Conservation (phyloP, 306 rosid species). For the Geum urbanum region DNA sequence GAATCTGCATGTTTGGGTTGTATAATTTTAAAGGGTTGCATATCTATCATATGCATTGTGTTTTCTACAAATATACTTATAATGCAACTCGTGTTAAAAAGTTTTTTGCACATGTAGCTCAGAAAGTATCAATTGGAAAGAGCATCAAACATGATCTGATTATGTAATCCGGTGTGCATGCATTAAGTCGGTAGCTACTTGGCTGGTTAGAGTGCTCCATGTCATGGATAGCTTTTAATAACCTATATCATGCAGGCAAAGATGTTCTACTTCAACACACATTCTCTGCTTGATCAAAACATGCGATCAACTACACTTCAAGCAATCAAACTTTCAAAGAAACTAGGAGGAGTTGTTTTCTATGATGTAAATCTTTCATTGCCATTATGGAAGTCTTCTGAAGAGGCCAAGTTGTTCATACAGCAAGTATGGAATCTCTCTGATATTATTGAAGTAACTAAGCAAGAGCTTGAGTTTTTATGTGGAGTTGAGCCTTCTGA, state of each 20-base stretch:
- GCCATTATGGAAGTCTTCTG: slow-evolving; percentile 80
- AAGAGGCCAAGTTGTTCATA: slow-evolving; percentile 68
- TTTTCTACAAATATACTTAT: not conserved
- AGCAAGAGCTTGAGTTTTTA: slow-evolving; percentile 92
- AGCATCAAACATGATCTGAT: not conserved
- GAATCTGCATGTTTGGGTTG: not conserved
- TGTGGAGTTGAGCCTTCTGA: slow-evolving; percentile 74
- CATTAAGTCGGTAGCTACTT: not conserved
- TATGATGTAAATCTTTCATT: slow-evolving; percentile 86
- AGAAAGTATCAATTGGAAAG: not conserved
- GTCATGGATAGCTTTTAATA: slow-evolving; percentile 15
- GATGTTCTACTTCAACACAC: slow-evolving; percentile 87
- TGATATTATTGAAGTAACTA: slow-evolving; percentile 86
- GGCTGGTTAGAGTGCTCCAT: slow-evolving; percentile 14
- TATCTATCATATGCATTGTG: not conserved
- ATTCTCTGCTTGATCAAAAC: slow-evolving; percentile 79
- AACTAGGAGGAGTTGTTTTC: slow-evolving; percentile 74
- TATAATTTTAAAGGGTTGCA: not conserved
- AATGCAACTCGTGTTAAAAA: not conserved
- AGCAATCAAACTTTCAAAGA: slow-evolving; percentile 73
- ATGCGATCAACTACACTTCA: slow-evolving; percentile 78
- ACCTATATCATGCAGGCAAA: slow-evolving; percentile 67
- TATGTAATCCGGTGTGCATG: not conserved
- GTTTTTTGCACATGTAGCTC: not conserved
- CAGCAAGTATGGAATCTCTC: slow-evolving; percentile 80